Conservation (phyloP, 345 rosid species). For the Brassica rapa region DNA sequence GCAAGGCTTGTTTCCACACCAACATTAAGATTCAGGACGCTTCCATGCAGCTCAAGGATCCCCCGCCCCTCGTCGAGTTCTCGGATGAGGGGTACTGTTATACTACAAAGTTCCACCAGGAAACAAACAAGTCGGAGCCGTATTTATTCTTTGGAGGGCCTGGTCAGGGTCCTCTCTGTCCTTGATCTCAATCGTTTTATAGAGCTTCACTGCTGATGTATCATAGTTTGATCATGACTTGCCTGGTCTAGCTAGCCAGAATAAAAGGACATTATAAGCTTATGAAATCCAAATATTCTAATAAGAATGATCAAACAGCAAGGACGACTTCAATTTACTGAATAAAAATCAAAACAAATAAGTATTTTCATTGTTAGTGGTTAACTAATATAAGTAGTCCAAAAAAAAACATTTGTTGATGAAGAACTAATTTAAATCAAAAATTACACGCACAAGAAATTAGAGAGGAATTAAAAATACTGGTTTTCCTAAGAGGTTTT, state of each 20-base stretch:
- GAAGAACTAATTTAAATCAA: too few species aligned
- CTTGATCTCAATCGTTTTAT: neutral
- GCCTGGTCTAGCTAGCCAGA: neutral
- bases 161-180: constrained; percentile 36
- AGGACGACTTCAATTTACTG: neutral
- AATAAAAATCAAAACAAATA: neutral
- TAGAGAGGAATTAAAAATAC: too few species aligned
- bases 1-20: constrained; percentile 40
- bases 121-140: constrained; percentile 21
- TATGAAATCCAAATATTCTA: neutral
- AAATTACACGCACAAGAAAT: too few species aligned
- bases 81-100: constrained; percentile 40
- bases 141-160: constrained; percentile 54
- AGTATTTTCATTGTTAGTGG: neutral
- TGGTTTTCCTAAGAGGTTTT: too few species aligned
- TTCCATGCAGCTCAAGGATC: constrained; percentile 40
- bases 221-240: neutral
- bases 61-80: constrained; percentile 20
- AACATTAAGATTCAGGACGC: constrained; percentile 41
- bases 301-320: neutral
- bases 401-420: too few species aligned
- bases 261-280: neutral
- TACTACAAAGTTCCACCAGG: neutral
- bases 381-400: neutral
- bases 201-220: neutral